A percentile compares a stretch with the other conserved stretches of the same genome.
Conservation (phyloP, 2,329 filamentous ascomycete genomes). For the Byssothecium circinans region DNA sequence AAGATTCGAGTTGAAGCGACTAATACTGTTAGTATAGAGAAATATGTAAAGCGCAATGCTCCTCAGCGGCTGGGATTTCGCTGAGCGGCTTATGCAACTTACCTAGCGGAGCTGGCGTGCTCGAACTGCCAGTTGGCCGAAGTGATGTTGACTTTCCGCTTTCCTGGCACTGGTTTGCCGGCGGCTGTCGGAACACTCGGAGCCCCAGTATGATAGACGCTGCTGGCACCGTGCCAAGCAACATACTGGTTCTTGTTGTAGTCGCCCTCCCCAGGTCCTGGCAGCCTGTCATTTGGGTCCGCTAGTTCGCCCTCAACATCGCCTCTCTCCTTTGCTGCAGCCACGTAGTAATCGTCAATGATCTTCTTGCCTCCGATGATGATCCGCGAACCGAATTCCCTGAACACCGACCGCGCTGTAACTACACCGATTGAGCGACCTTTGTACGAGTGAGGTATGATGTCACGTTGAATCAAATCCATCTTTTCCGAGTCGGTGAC, state of each 20-base stretch:
- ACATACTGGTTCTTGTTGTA: conserved; percentile 99
- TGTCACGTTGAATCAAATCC: conserved; percentile 90
- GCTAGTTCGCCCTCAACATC: conserved; percentile 86
- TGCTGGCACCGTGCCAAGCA: conserved; percentile 95
- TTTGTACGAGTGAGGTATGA: conserved; percentile 98
- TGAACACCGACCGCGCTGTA: conserved; percentile 92
- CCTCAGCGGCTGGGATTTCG: neutral
- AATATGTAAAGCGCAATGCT: neutral
- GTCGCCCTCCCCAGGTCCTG: conserved; percentile 68
- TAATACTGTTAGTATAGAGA: conserved; percentile 45
- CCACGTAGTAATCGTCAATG: conserved; percentile 85
- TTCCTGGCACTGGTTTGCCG: conserved; percentile 73
- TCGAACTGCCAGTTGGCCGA: conserved; percentile 96
- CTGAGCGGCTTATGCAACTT: conserved; percentile 31
- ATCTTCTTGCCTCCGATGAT: conserved; percentile 87
- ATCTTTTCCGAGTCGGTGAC: conserved; percentile 96
- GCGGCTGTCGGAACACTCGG: conserved; percentile 74
- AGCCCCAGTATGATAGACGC: conserved; percentile 84
- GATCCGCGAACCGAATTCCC: conserved; percentile 93
- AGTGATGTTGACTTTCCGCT: conserved; percentile 84
- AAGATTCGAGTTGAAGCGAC: conserved; percentile 80
- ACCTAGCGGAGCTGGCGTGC: conserved; percentile 90
- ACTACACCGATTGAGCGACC: conserved; percentile 96
- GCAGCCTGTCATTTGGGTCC: conserved; percentile 81
- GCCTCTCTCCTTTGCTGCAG: conserved; percentile 73